A percentile compares a stretch with the other conserved stretches of the same genome.
phyloP scores from a whole-genome alignment of 163 green algal genomes.

The Volvox carteri region DNA sequence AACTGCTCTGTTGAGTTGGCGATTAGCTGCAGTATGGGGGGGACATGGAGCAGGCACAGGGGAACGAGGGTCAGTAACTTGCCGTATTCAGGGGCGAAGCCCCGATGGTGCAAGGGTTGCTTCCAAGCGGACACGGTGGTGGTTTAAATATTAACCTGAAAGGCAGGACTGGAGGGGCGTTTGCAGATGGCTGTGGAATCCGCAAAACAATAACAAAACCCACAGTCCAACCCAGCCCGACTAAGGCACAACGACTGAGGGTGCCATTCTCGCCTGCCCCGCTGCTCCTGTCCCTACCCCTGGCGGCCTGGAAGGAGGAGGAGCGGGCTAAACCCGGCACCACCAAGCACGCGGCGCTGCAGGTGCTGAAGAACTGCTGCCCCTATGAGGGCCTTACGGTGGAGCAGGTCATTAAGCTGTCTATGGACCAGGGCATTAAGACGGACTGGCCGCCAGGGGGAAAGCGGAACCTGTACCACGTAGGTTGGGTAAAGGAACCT shows the following conservation, averaged over 20 bases:
- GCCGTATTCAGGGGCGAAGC: too few species aligned
- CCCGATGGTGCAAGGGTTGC: too few species aligned
- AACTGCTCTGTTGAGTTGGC: too few species aligned
- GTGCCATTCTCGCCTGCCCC: not conserved
- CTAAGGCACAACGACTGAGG: not conserved
- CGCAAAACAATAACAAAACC: too few species aligned
- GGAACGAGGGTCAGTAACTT: too few species aligned
- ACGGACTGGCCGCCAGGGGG: constrained; percentile 49
- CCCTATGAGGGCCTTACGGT: constrained; percentile 64
- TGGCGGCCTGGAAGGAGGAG: constrained; percentile 74
- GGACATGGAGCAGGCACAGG: too few species aligned
- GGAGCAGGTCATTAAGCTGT: constrained; percentile 53
- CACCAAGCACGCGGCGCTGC: constrained; percentile 73
- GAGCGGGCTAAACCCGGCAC: constrained; percentile 71
- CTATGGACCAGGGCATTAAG: constrained; percentile 46
- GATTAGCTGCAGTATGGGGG: too few species aligned
- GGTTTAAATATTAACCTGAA: too few species aligned
- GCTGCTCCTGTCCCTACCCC: not conserved
- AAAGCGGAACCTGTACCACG: constrained; percentile 56
- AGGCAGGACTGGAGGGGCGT: too few species aligned
- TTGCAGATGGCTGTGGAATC: too few species aligned
- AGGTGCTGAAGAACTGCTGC: constrained; percentile 69
- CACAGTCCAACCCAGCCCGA: too few species aligned
- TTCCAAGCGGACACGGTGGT: too few species aligned
- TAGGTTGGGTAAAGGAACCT: constrained; percentile 1